phyloP scores from a whole-genome alignment of 352 stramenopile genomes.

The Phytophthora agathidicida region DNA sequence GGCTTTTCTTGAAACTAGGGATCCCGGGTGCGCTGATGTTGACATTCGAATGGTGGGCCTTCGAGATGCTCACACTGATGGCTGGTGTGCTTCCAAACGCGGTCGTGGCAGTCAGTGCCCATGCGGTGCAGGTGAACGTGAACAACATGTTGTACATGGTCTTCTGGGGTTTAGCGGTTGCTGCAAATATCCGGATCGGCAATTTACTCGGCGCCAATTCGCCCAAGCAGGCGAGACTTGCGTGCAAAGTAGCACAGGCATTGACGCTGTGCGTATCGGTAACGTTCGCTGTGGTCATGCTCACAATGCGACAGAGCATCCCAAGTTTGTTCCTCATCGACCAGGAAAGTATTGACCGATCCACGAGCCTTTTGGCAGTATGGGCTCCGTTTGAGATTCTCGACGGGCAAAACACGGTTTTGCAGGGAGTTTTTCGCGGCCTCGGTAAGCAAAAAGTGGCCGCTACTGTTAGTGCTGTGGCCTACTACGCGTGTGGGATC shows the following conservation, averaged over 20 bases:
- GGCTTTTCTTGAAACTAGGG: constrained; percentile 66
- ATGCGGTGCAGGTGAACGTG: constrained; percentile 77
- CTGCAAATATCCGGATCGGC: constrained; percentile 74
- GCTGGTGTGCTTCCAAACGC: constrained; percentile 63
- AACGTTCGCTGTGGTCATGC: constrained; percentile 43
- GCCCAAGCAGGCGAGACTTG: constrained; percentile 50
- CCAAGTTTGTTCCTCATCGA: constrained; percentile 50
- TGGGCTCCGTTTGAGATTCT: constrained; percentile 71
- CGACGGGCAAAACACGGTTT: constrained; percentile 69
- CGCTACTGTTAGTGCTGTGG: constrained; percentile 68
- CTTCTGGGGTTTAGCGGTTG: constrained; percentile 67
- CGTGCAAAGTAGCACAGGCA: constrained; percentile 44
- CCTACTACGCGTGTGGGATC: constrained; percentile 80
- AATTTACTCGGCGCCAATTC: constrained; percentile 77
- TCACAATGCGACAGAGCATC: constrained; percentile 47
- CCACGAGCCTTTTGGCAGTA: constrained; percentile 54
- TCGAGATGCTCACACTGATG: constrained; percentile 76
- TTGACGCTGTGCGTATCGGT: constrained; percentile 38
- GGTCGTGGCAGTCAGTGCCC: constrained; percentile 70
- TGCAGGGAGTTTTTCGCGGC: constrained; percentile 78
- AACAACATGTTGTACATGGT: constrained; percentile 77
- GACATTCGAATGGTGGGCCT: constrained; percentile 80
- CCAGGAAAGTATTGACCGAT: constrained; percentile 39
- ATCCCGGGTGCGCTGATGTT: constrained; percentile 69
- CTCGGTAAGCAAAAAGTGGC: constrained; percentile 68